Percentiles rank a stretch among this genome's conserved stretches.
phyloP scores from a whole-genome alignment of 352 stramenopile genomes.

The Globisporangium nunn region DNA sequence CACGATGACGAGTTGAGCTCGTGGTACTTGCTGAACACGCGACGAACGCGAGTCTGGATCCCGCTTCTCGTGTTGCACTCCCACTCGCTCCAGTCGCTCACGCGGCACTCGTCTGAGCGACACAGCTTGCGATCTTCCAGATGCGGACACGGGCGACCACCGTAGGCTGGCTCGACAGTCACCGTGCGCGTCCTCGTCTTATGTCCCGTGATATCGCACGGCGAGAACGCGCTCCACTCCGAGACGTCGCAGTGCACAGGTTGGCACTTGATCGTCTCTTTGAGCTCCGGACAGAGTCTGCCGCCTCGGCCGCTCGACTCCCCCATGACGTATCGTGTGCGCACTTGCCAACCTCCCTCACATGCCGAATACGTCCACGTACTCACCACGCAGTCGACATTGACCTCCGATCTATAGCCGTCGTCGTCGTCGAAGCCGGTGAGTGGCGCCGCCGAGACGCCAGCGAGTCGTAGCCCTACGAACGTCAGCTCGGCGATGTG shows the following conservation, averaged over 20 bases:
- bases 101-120: slow-evolving; percentile 21
- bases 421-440: too few relatives aligned
- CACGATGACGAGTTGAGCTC: slow-evolving; percentile 23
- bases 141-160: slow-evolving; percentile 15
- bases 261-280: slow-evolving; percentile 17
- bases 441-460: too few relatives aligned
- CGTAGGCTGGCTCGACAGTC: slow-evolving; percentile 14
- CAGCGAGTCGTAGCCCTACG: too few relatives aligned
- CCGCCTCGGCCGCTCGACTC: slow-evolving; percentile 12
- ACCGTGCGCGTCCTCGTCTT: slow-evolving; percentile 22
- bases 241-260: slow-evolving; percentile 21
- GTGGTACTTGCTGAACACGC: slow-evolving; percentile 20
- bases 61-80: slow-evolving; percentile 24
- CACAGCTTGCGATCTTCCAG: slow-evolving; percentile 21
- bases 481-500: too few relatives aligned
- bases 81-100: slow-evolving; percentile 28
- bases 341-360: slow-evolving; percentile 4
- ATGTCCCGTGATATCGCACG: slow-evolving; percentile 18
- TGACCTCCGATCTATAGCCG: too few relatives aligned
- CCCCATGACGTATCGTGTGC: slow-evolving; percentile 17
- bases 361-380: slow-evolving; percentile 9
- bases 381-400: slow-evolving; percentile 5
- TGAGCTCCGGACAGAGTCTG: slow-evolving; percentile 15
- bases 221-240: slow-evolving; percentile 18
- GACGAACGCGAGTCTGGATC: slow-evolving; percentile 26